Conservation (phyloP, 2,329 filamentous ascomycete species). For the Mycosphaerella sp. region DNA sequence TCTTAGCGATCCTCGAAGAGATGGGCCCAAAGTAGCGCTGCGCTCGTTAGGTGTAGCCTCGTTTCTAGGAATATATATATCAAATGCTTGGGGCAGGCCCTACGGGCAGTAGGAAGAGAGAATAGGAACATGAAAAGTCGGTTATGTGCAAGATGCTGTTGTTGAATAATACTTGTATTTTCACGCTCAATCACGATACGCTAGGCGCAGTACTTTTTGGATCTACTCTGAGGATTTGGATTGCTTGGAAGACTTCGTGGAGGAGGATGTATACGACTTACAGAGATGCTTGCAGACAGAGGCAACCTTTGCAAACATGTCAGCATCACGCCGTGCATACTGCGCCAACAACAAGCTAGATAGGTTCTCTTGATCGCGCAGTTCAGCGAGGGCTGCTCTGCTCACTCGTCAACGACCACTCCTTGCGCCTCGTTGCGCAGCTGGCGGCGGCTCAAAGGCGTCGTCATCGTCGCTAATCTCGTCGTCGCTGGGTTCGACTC, state of each 20-base stretch:
- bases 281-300: too few species aligned
- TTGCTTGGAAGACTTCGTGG: too few species aligned
- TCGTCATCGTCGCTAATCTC: conserved; percentile 36
- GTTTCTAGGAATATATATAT: conserved; percentile 22
- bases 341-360: not conserved
- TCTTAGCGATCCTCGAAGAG: conserved; percentile 26
- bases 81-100: too few species aligned
- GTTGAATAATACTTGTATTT: too few species aligned
- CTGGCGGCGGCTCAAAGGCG: conserved; percentile 35
- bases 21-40: conserved; percentile 20
- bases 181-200: too few species aligned
- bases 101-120: too few species aligned
- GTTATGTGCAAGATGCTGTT: too few species aligned
- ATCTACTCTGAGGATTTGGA: too few species aligned
- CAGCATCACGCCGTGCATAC: not conserved
- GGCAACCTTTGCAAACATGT: not conserved
- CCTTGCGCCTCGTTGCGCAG: conserved; percentile 18
- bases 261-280: too few species aligned
- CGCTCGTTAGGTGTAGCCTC: conserved; percentile 21
- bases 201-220: too few species aligned
- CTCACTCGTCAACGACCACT: conserved; percentile 18
- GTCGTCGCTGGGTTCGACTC: conserved; percentile 36
- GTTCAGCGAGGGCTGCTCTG: not conserved
- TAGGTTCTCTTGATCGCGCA: not conserved
- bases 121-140: too few species aligned